Evolutionary conservation across 257 asterid genomes (phyloP), one percentile per base, ranked within the genome.

Genomic region (Pogostemon cablin): DNA sequence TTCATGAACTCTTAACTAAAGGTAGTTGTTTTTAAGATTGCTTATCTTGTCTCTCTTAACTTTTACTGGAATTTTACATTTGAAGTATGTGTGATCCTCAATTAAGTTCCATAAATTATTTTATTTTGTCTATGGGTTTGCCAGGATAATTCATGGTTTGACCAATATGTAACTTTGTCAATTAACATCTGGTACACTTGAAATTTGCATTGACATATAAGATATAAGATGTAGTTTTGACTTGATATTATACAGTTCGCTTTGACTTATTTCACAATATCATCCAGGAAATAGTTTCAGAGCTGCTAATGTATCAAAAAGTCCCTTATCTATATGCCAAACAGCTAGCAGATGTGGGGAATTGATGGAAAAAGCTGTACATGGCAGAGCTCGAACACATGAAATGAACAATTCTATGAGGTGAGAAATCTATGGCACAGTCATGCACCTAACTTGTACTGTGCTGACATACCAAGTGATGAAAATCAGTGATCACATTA

Each of bases 1-100:
- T 84, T 56, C 68, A 74, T 73, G 89, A 84, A 66, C 81, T 84
- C 66, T 68, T 79, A 47, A 49, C 41, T 37, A 67, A 77, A 79
- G 92, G 89, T 84, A 80, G 75, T 35, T 34, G 53, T 41, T 63
- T 63, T 25, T 50, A 62, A 73, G 66, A 71, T 67, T 64, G n/a
- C 65, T 35, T 4, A 57, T 66, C 69, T 44, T 55, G 4, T 25
- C n/a, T 20, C 34, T 43, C 55, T 78, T 20, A 71, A 12, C 56
- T 44, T 41, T 42, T 70, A 48, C 47, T 46, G 39, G 57, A 48
- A 53, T 34, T 62, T 42, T 4, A 50, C 20, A 15, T 15, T 15
- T 44, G 46, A 46, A 69, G 32, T 68, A 15, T 75, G 20, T 39
- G 55, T 9, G 47, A 48, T 66, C 68, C 39, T 67, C 34, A 63